These are phyloP conservation scores for Syzygium oleosum DNA, from an alignment of 345 rosid species.

Conservation along the genomic window DNA sequence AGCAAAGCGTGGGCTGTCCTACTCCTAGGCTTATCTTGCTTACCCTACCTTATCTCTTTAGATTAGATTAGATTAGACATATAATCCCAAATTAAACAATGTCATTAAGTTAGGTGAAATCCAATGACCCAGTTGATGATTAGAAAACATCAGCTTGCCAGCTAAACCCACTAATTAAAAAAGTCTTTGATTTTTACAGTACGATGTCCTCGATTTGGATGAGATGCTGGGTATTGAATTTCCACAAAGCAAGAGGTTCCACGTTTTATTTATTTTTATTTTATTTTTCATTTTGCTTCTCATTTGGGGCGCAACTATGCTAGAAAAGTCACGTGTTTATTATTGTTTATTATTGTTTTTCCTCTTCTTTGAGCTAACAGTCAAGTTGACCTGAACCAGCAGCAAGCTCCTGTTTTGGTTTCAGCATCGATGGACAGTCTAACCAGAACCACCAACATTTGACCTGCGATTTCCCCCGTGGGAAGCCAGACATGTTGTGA, in stretches of 20 bases:
- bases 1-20: background rate
- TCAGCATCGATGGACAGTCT: background rate
- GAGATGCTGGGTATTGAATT: background rate
- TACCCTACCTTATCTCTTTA: background rate
- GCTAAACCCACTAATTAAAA: background rate
- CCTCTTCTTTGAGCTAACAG: background rate
- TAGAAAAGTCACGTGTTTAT: background rate
- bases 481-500: background rate
- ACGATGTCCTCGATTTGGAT: background rate
- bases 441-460: background rate
- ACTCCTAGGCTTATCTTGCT: background rate
- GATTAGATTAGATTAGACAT: background rate
- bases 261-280: background rate
- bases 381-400: background rate
- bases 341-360: background rate
- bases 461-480: background rate
- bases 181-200: no score
- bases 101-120: background rate
- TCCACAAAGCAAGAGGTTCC: background rate
- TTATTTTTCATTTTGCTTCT: background rate
- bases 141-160: background rate
- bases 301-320: background rate
- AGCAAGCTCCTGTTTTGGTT: background rate
- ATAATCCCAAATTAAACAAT: background rate
- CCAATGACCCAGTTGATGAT: background rate